phyloP scores from a whole-genome alignment of 2,329 filamentous ascomycete genomes.

The Curvularia sp. region DNA sequence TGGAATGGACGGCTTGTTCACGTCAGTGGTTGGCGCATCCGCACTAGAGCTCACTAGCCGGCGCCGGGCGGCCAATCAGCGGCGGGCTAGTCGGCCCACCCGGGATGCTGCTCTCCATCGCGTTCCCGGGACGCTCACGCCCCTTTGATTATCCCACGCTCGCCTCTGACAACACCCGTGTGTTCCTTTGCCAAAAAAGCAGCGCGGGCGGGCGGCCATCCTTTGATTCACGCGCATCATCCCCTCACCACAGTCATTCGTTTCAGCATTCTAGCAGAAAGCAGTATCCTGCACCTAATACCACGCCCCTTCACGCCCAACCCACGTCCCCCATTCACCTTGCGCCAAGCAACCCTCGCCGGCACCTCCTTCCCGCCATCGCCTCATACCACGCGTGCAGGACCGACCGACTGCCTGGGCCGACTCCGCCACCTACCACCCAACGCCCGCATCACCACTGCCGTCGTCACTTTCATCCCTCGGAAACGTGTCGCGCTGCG shows the following conservation, averaged over 20 bases:
- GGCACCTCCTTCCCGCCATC: constrained; percentile 30
- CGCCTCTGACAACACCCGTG: constrained; percentile 23
- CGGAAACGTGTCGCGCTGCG: constrained; percentile 7
- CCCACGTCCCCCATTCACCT: constrained; percentile 20
- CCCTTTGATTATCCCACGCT: constrained; percentile 23
- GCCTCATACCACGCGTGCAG: constrained; percentile 26
- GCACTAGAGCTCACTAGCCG: constrained; percentile 12
- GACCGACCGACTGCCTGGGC: constrained; percentile 13
- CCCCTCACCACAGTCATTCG: constrained; percentile 50
- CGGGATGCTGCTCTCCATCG: neutral
- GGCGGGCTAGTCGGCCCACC: constrained; percentile 4
- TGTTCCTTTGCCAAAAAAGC: constrained; percentile 19
- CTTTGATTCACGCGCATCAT: constrained; percentile 22
- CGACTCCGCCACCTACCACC: neutral
- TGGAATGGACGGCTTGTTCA: constrained; percentile 17
- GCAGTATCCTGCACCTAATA: constrained; percentile 25
- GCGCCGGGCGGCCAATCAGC: constrained; percentile 21
- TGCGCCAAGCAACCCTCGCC: constrained; percentile 32
- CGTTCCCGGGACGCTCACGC: neutral
- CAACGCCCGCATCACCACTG: neutral
- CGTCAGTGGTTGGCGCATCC: constrained; percentile 10
- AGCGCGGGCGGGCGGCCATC: constrained; percentile 27
- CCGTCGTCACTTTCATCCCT: neutral
- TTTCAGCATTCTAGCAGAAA: constrained; percentile 35
- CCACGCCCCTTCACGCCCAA: constrained; percentile 11